Evolutionary conservation across 179 eudicot genomes (phyloP).

Genomic region (Heliamphora pulchella): DNA sequence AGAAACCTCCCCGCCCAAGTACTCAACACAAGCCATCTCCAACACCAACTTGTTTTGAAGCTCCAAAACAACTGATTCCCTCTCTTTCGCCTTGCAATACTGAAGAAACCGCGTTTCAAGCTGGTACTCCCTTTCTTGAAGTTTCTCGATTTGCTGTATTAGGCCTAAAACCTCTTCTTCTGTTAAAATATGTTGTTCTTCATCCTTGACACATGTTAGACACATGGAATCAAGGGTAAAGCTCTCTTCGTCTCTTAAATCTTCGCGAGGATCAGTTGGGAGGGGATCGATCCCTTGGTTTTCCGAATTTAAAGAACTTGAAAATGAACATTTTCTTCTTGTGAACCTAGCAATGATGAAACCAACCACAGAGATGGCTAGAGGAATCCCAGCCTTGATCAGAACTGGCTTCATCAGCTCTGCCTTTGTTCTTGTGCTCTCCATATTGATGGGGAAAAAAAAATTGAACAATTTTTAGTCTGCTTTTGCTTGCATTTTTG

Average conservation of each 20-base stretch:
- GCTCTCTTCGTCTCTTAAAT: conserved; percentile 14
- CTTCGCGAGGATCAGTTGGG: neutral
- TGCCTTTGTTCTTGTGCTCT: conserved; percentile 25
- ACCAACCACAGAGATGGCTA: conserved; percentile 40
- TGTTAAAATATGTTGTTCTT: neutral
- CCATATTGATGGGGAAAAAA: conserved; percentile 21
- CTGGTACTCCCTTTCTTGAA: conserved; percentile 32
- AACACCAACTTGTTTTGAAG: conserved; percentile 26
- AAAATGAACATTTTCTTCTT: conserved; percentile 18
- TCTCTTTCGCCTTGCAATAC: conserved; percentile 38
- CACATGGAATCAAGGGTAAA: conserved; percentile 13
- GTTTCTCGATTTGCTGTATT: conserved; percentile 28
- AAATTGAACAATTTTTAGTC: neutral
- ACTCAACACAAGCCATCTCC: conserved; percentile 42
- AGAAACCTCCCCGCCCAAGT: conserved; percentile 34
- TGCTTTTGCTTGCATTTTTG: neutral
- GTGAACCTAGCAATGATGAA: conserved; percentile 30
- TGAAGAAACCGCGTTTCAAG: conserved; percentile 30
- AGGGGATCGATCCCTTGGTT: neutral
- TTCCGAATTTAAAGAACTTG: neutral
- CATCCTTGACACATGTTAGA: conserved; percentile 7
- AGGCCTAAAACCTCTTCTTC: conserved; percentile 29
- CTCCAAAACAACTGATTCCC: conserved; percentile 35
- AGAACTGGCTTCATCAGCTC: conserved; percentile 34
- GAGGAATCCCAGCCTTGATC: conserved; percentile 47